Percentiles rank a stretch among this genome's conserved stretches.
Evolutionary conservation across 2,329 filamentous ascomycete species (phyloP).

Genomic region (Fusarium sp.): DNA sequence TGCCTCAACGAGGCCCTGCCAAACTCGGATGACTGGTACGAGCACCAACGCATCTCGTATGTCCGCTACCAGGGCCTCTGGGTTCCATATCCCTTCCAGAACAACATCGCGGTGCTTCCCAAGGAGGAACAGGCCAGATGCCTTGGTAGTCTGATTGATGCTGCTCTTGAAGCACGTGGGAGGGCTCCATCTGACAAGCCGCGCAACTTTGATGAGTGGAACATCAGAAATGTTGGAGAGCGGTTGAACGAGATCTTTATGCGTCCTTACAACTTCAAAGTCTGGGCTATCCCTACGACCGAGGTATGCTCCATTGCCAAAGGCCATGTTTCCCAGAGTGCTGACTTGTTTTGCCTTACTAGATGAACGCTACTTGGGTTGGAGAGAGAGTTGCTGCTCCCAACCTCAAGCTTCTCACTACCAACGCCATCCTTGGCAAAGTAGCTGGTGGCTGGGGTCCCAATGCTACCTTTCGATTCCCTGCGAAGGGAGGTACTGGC

Average conservation of each 20-base stretch:
- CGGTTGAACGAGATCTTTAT: constrained; percentile 97
- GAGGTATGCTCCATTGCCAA: constrained; percentile 70
- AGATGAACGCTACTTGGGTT: constrained; percentile 99
- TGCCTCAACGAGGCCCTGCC: constrained; percentile 97
- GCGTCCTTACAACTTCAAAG: constrained; percentile 99
- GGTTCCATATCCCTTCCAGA: constrained; percentile 99
- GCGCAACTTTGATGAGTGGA: constrained; percentile 98
- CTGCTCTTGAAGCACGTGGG: constrained; percentile 86
- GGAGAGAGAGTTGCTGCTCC: constrained; percentile 98
- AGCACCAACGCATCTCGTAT: constrained; percentile 98
- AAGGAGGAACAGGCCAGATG: constrained; percentile 97
- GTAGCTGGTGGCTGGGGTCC: constrained; percentile 97
- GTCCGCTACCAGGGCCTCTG: constrained; percentile 96
- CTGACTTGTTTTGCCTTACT: constrained; percentile 17
- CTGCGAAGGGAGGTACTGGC: constrained; percentile 92
- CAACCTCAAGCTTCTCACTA: constrained; percentile 91
- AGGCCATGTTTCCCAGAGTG: not conserved
- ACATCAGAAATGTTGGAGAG: constrained; percentile 88
- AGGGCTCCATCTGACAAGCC: constrained; percentile 81
- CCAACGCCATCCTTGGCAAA: constrained; percentile 96
- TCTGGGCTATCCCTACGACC: constrained; percentile 97
- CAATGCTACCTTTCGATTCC: constrained; percentile 98
- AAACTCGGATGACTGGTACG: constrained; percentile 94
- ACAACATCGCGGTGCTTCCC: constrained; percentile 98
- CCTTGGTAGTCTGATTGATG: constrained; percentile 95